Conservation (phyloP, 1,139 yeast genomes). For the Saccharomyces hybrid region DNA sequence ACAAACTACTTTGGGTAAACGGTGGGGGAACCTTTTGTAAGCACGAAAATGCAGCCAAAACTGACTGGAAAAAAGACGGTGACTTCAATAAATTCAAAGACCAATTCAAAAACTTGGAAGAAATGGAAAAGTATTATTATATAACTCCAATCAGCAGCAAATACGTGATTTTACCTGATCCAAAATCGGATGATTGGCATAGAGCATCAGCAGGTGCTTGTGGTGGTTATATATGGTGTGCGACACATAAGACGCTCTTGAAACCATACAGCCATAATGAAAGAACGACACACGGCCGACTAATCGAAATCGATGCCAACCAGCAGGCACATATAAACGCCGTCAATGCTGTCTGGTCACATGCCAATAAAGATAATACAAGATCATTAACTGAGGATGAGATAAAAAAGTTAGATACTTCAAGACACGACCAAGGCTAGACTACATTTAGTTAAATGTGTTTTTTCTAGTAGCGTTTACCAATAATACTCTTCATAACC, state of each 20-base stretch:
- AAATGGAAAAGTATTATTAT: not conserved
- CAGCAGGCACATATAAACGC: not conserved
- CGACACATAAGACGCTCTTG: conserved; percentile 5
- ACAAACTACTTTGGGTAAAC: conserved; percentile 7
- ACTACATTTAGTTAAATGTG: not conserved
- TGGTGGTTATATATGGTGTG: conserved; percentile 10
- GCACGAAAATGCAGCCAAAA: conserved; percentile 1
- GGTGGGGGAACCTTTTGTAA: conserved; percentile 10
- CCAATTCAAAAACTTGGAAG: not conserved
- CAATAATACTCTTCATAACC: not conserved
- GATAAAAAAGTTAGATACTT: not conserved
- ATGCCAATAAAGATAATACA: not conserved
- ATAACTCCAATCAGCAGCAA: not conserved
- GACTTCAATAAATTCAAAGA: not conserved
- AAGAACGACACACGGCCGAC: not conserved
- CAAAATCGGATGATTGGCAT: not conserved
- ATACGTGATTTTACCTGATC: not conserved
- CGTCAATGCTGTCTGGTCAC: not conserved
- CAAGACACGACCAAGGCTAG: not conserved
- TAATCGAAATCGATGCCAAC: not conserved
- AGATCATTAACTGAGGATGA: not conserved
- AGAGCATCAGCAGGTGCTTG: conserved; percentile 4
- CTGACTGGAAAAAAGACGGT: not conserved
- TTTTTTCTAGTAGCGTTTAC: not conserved
- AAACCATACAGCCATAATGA: conserved; percentile 10